Percentiles rank a stretch among this genome's conserved stretches.
phyloP scores from a whole-genome alignment of 106 monocot genomes.

The Ottelia alismoides region DNA sequence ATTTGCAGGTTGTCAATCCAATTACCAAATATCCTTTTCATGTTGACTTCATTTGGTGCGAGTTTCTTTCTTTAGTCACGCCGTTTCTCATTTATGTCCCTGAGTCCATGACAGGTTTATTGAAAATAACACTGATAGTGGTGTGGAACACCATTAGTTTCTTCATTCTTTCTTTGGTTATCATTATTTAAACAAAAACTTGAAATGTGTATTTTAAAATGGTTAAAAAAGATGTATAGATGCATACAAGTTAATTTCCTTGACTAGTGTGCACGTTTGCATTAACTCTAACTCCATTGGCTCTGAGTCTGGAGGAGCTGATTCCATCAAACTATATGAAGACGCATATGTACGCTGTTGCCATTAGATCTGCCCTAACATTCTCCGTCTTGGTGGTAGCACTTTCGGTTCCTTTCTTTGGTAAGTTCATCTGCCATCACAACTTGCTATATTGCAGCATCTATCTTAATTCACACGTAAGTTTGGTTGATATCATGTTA shows the following conservation, averaged over 20 bases:
- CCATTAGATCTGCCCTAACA: conserved; percentile 51
- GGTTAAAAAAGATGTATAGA: too few species aligned
- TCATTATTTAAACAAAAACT: too few species aligned
- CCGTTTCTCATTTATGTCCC: neutral
- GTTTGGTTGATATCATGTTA: too few species aligned
- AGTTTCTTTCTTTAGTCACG: neutral
- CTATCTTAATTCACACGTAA: neutral
- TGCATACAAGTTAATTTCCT: too few species aligned
- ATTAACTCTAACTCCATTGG: conserved; percentile 66
- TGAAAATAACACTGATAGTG: neutral
- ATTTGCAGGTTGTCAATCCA: conserved; percentile 93
- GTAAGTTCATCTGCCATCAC: conserved; percentile 25
- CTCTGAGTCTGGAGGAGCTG: conserved; percentile 93
- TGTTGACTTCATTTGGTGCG: neutral
- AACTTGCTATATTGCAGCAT: neutral
- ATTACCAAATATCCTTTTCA: conserved; percentile 91
- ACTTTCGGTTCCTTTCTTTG: conserved; percentile 88
- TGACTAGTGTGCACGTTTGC: conserved; percentile 61
- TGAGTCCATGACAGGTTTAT: neutral
- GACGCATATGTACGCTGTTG: conserved; percentile 43
- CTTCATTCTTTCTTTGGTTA: too few species aligned
- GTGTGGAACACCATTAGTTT: too few species aligned
- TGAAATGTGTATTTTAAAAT: too few species aligned
- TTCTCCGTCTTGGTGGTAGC: conserved; percentile 63
- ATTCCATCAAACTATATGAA: conserved; percentile 51